These are phyloP conservation scores for Penicillium egyptiacum DNA, from an alignment of 495 filamentous ascomycete species.

Conservation along the genomic window DNA sequence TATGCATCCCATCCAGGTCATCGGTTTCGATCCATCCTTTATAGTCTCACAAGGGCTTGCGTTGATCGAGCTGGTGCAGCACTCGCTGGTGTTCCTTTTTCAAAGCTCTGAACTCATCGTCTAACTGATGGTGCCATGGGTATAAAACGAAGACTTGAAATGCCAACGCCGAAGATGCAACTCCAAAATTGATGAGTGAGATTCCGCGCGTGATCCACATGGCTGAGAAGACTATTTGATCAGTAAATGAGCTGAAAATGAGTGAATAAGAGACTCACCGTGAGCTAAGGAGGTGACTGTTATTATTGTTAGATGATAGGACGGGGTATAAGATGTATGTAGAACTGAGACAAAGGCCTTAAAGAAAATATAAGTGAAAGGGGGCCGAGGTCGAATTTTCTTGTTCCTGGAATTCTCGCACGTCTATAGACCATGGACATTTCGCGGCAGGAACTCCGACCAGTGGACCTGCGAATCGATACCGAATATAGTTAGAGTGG, in stretches of 20 bases:
- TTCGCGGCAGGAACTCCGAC: background rate
- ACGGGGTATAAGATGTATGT: background rate
- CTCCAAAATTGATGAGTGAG: conserved; percentile 60
- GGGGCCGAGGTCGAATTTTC: background rate
- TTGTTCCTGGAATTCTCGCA: background rate
- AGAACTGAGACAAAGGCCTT: background rate
- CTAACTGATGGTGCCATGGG: conserved; percentile 64
- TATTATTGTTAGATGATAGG: background rate
- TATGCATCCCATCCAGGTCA: background rate
- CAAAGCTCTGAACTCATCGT: conserved; percentile 57
- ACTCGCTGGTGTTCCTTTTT: conserved; percentile 52
- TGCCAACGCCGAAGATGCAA: conserved; percentile 58
- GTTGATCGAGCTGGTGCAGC: conserved; percentile 14
- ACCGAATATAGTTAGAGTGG: background rate
- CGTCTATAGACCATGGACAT: background rate
- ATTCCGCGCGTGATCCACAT: conserved; percentile 59
- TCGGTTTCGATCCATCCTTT: background rate
- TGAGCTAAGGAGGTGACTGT: background rate
- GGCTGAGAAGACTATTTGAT: background rate
- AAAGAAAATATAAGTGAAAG: background rate
- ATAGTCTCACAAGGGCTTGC: background rate
- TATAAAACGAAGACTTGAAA: conserved; percentile 68
- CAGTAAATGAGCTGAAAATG: background rate
- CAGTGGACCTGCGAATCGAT: background rate
- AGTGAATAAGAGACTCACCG: background rate